Base-by-base conservation (phyloP, 2,329 filamentous ascomycete species). In the Pyrenochaeta sp. region DNA sequence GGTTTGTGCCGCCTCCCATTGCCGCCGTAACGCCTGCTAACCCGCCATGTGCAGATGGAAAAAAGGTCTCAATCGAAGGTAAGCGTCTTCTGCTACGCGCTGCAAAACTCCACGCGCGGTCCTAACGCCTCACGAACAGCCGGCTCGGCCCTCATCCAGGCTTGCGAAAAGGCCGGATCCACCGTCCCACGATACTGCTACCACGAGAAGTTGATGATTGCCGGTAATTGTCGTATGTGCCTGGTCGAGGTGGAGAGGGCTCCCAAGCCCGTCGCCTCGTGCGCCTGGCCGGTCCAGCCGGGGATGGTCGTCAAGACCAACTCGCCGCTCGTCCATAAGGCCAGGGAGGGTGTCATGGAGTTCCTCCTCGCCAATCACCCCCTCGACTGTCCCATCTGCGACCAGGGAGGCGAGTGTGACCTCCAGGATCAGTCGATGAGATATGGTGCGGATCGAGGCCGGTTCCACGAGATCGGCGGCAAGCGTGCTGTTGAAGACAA, bases 221-320 rank as follows among this genome's bases (percentile, higher is more conserved):
- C 94, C 68, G 94, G 94, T 76, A 99, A 97, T 78, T 99, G 94
- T 78, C 91, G 94, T 79, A 99, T 99, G 94, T 99, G 94, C 77
- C 79, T 99, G 69, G 94, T 99, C 69, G 94, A 99, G 80, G 94
- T 99, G 60, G 94, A 97, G 79, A 85, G 86, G 75, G 89, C 90
- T 49, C 94, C 94, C 47, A 99, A 99, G 78, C 94, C 94, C 48
- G 92, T 97, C 44, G 94, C 94, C 64, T 99, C 94, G 53, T 99
- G 94, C 76, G 94, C 94, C 62, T 99, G 94, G 94, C 94, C 94
- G 38, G 94, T 97, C 60, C 92, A 96, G 74, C 90, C 94, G 42
- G 94, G 94, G 51, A 99, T 99, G 94, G 91, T 96, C 38, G 94
- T 99, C 66, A 96, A 97, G 84, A 99, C 94, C 54, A 90, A 96